phyloP scores from a whole-genome alignment of 2,329 filamentous ascomycete genomes.

The Dothidotthia symphoricarpi region DNA sequence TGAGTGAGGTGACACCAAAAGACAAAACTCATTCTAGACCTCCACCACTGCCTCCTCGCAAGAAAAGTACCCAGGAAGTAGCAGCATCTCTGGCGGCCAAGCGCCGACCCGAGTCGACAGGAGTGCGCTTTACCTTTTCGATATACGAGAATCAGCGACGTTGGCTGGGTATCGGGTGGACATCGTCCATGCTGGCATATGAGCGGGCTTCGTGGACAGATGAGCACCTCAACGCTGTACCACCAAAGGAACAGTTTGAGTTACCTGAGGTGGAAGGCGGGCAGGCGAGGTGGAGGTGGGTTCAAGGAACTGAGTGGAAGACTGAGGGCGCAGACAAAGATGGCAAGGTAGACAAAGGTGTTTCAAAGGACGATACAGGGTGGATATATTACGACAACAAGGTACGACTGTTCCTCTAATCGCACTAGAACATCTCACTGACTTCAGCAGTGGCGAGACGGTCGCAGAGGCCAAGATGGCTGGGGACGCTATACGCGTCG shows the following conservation, averaged over 20 bases:
- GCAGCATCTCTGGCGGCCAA: constrained; percentile 47
- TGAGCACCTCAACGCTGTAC: constrained; percentile 82
- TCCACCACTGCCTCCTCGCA: constrained; percentile 43
- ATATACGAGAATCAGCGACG: constrained; percentile 94
- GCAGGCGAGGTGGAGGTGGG: constrained; percentile 74
- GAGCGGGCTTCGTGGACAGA: constrained; percentile 93
- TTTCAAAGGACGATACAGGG: constrained; percentile 57
- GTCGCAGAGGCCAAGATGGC: constrained; percentile 78
- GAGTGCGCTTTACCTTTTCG: constrained; percentile 93
- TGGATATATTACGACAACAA: constrained; percentile 99
- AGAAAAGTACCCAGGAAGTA: constrained; percentile 50
- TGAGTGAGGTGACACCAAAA: constrained; percentile 50
- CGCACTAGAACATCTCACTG: constrained; percentile 7
- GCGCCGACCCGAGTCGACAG: constrained; percentile 57
- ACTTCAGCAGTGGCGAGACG: constrained; percentile 74
- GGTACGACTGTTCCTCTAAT: constrained; percentile 50
- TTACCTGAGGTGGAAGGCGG: constrained; percentile 66
- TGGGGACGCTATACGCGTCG: constrained; percentile 94
- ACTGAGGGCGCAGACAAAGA: constrained; percentile 67
- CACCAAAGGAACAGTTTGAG: constrained; percentile 69
- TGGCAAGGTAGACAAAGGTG: constrained; percentile 38
- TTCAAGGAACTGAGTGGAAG: constrained; percentile 78
- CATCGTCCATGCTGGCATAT: constrained; percentile 83
- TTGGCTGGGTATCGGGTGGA: constrained; percentile 96
- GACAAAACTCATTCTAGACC: constrained; percentile 34